A percentile compares a stretch with the other conserved stretches of the same genome.
These are phyloP conservation scores for Pulveroboletus frians DNA, from an alignment of 768 basidiomycete genomes.

Conservation along the genomic window DNA sequence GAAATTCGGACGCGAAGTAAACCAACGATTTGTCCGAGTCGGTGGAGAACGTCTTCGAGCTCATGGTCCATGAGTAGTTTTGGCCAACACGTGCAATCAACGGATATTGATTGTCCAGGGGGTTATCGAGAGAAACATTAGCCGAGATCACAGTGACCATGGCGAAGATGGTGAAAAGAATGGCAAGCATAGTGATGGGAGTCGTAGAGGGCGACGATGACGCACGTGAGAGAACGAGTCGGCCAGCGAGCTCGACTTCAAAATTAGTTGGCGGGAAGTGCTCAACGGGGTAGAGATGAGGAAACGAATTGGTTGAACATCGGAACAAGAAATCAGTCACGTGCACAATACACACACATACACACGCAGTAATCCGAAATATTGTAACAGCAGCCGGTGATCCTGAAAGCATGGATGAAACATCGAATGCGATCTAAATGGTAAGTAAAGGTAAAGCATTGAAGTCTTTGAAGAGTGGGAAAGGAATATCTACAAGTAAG, in stretches of 20 bases:
- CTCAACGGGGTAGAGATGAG: conserved; percentile 3
- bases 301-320: conserved; percentile 13
- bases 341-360: conserved; percentile 10
- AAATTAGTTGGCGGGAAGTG: conserved; percentile 5
- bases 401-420: conserved; percentile 9
- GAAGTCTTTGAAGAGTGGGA: neutral
- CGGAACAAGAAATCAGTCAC: conserved; percentile 20
- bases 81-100: conserved; percentile 64
- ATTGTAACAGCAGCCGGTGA: conserved; percentile 4
- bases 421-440: conserved; percentile 21
- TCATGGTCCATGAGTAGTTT: conserved; percentile 67
- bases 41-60: conserved; percentile 59
- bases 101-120: conserved; percentile 71
- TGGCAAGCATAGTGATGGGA: conserved; percentile 57
- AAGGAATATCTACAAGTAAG: conserved; percentile 38
- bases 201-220: conserved; percentile 42
- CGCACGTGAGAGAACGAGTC: conserved; percentile 40
- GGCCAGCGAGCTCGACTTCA: conserved; percentile 53
- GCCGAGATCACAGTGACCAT: conserved; percentile 37
- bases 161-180: conserved; percentile 50
- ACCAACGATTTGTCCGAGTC: conserved; percentile 37
- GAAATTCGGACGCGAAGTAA: conserved; percentile 56
- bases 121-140: conserved; percentile 49
- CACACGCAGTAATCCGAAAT: conserved; percentile 7
- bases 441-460: conserved; percentile 2